Percentiles rank a stretch among this genome's conserved stretches.
These are phyloP conservation scores for Ballota nigra DNA, from an alignment of 257 asterid genomes.

Conservation along the genomic window DNA sequence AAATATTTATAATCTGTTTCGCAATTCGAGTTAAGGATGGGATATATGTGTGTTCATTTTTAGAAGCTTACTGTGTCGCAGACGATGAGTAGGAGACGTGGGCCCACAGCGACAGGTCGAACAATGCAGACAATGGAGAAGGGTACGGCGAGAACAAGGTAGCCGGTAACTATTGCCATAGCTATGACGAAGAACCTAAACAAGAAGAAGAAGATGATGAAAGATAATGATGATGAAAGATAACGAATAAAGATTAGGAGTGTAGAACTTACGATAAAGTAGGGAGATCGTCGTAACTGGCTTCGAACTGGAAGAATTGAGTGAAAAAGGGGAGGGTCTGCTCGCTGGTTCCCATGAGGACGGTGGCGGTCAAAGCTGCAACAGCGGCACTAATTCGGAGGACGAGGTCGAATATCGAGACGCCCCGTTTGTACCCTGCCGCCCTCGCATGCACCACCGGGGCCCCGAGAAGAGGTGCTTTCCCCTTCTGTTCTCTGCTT, in stretches of 20 bases:
- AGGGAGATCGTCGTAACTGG: slow-evolving; percentile 79
- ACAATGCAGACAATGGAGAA: slow-evolving; percentile 60
- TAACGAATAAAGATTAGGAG: not conserved
- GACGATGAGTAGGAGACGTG: slow-evolving; percentile 42
- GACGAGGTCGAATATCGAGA: slow-evolving; percentile 69
- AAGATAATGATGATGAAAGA: not conserved
- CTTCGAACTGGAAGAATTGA: slow-evolving; percentile 90
- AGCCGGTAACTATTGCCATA: slow-evolving; percentile 53
- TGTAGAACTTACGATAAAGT: slow-evolving; percentile 64
- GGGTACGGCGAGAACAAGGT: slow-evolving; percentile 66
- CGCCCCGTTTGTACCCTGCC: slow-evolving; percentile 46
- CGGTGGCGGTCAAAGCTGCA: slow-evolving; percentile 61
- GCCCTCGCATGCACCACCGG: slow-evolving; percentile 20
- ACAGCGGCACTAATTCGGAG: slow-evolving; percentile 64
- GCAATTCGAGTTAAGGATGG: not conserved
- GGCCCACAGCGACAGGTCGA: slow-evolving; percentile 37
- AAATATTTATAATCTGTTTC: not conserved
- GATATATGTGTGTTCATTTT: too few relatives aligned
- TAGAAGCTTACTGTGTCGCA: slow-evolving; percentile 54
- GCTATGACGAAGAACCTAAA: slow-evolving; percentile 73
- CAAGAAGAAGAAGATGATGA: not conserved
- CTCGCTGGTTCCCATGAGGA: slow-evolving; percentile 77
- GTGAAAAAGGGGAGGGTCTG: slow-evolving; percentile 90
- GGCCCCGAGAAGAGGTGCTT: slow-evolving; percentile 58
- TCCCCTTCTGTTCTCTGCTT: slow-evolving; percentile 72